phyloP scores from a whole-genome alignment of 2,329 filamentous ascomycete species.

The Diplodia intermedia region DNA sequence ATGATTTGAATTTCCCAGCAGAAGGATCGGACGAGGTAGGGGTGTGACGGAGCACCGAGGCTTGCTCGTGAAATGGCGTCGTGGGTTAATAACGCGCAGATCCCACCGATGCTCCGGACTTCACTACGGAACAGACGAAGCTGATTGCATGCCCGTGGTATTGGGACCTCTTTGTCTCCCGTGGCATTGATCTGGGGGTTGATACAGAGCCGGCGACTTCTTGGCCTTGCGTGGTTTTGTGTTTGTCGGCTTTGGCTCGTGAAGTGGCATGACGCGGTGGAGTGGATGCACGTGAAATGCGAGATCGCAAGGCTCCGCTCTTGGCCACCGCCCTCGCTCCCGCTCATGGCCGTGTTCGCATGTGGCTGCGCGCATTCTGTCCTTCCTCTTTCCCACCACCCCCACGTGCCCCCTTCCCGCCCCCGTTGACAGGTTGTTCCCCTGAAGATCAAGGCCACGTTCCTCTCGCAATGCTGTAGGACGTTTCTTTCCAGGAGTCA shows the following conservation, averaged over 20 bases:
- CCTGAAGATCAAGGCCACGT: constrained; percentile 9
- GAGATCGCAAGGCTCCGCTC: not conserved
- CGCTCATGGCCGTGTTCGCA: not conserved
- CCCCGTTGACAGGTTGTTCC: constrained; percentile 1
- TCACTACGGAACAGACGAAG: not conserved
- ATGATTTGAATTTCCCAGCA: constrained; percentile 7
- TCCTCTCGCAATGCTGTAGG: not conserved
- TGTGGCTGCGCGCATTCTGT: not conserved
- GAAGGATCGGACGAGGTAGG: constrained; percentile 2
- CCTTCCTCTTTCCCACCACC: not conserved
- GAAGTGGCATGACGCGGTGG: not conserved
- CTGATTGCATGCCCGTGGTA: not conserved
- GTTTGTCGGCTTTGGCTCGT: not conserved
- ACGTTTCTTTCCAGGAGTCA: constrained; percentile 9
- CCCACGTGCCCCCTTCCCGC: constrained; percentile 6
- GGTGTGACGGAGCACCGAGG: not conserved
- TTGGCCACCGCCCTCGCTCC: not conserved
- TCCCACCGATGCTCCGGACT: not conserved
- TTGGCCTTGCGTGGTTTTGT: not conserved
- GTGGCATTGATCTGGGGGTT: not conserved
- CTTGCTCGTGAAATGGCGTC: not conserved
- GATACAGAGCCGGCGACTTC: not conserved
- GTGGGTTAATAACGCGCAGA: not conserved
- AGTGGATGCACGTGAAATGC: not conserved
- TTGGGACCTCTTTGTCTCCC: not conserved